A percentile compares a stretch with the other conserved stretches of the same genome.
Evolutionary conservation across 176 grass and related monocot species (phyloP).

Genomic region (Ensete ventricosum): DNA sequence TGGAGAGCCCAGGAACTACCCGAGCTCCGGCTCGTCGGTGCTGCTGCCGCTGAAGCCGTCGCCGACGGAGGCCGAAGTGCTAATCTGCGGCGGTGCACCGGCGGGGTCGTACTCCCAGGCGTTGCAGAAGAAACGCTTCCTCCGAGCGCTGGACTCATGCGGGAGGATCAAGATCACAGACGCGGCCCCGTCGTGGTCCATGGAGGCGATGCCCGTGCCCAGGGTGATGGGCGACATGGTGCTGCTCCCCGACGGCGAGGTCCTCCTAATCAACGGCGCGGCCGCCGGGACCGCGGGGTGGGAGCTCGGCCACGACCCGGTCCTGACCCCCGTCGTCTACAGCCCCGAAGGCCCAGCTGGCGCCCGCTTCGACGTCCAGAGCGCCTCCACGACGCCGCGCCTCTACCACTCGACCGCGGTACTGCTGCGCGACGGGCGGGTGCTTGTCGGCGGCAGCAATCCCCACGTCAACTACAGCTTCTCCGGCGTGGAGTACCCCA

Average conservation of each 20-base stretch:
- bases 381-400: neutral
- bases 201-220: neutral
- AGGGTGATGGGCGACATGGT: constrained; percentile 9
- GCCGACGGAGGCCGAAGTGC: neutral
- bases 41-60: neutral
- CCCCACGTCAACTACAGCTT: neutral
- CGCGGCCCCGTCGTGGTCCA: neutral
- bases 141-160: neutral
- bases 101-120: neutral
- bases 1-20: constrained; percentile 1
- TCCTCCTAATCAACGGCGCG: neutral
- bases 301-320: neutral
- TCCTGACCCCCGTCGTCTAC: neutral
- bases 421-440: constrained; percentile 1
- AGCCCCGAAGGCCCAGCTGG: neutral
- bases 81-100: neutral
- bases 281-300: neutral
- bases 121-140: neutral
- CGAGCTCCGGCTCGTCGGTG: constrained; percentile 1
- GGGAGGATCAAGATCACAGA: neutral
- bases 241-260: neutral
- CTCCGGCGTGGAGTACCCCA: neutral
- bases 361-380: neutral
- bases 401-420: constrained; percentile 4
- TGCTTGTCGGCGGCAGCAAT: constrained; percentile 3